Conservation (phyloP, 2,329 filamentous ascomycete species). For the Fusarium gaditjirri region DNA sequence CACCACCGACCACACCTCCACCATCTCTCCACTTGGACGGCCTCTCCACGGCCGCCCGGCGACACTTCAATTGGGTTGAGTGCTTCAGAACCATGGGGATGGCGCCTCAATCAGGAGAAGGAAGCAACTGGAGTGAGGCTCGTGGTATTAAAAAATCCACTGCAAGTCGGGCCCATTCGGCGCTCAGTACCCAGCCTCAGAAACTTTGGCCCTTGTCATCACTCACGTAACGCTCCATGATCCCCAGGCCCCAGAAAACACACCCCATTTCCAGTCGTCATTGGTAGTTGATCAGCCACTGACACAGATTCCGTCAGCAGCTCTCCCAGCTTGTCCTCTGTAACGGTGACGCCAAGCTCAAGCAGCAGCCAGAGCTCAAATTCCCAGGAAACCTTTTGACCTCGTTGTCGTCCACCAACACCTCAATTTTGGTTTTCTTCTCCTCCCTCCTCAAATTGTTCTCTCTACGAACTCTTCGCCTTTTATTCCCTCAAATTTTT, state of each 20-base stretch:
- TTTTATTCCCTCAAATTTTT: slow-evolving; percentile 28
- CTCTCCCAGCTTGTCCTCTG: slow-evolving; percentile 63
- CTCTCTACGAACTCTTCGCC: slow-evolving; percentile 19
- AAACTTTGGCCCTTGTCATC: slow-evolving; percentile 11
- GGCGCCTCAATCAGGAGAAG: slow-evolving; percentile 29
- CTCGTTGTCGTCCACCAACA: slow-evolving; percentile 41
- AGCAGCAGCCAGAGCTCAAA: slow-evolving; percentile 42
- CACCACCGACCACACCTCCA: slow-evolving; percentile 33
- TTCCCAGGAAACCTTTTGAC: slow-evolving; percentile 43
- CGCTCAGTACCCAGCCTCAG: slow-evolving; percentile 14
- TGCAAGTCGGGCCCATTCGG: slow-evolving; percentile 28
- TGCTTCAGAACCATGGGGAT: slow-evolving; percentile 28
- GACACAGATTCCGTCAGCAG: slow-evolving; percentile 51
- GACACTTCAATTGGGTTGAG: slow-evolving; percentile 30
- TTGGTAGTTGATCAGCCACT: slow-evolving; percentile 44
- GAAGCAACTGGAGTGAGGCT: slow-evolving; percentile 25
- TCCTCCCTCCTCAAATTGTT: slow-evolving; percentile 43
- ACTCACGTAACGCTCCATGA: slow-evolving; percentile 33
- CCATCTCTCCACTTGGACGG: slow-evolving; percentile 36
- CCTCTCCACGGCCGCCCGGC: slow-evolving; percentile 37
- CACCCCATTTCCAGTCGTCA: slow-evolving; percentile 26
- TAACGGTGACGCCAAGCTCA: slow-evolving; percentile 57
- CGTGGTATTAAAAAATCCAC: slow-evolving; percentile 28
- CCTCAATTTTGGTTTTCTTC: slow-evolving; percentile 35
- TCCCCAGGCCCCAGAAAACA: slow-evolving; percentile 23